Evolutionary conservation across 495 filamentous ascomycete species (phyloP), one percentile per base, ranked within the genome.

Genomic region (Neurospora sublineolata): DNA sequence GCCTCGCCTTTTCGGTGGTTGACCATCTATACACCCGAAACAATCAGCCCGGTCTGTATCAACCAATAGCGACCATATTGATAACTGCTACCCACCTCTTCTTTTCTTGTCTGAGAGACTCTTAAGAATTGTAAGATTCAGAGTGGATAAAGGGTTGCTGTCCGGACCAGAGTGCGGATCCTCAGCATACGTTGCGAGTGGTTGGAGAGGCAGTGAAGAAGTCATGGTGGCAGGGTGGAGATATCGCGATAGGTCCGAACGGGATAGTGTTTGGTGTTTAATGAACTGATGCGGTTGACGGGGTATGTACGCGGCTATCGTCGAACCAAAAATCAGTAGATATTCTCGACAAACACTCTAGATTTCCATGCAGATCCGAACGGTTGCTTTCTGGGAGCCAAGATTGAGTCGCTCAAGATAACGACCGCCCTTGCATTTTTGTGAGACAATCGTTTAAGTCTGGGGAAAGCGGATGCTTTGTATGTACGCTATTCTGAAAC

Each of bases 1-100:
- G 3, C 95, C 95, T 76, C 95, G 87, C 71, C 92, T 88, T 82
- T 99, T 99, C 4, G 92, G 89, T 30, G 91, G 85, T 75, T 95
- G 89, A 18, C 94, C 94, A 86, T 96, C 94, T 90, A 78, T 60
- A 60, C 20, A 38, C 23, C 68, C 68, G 4, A 27, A 30, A 30
- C 41, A 18, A 39, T 37, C 67, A 73, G 77, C 72, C 4, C 11
- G 44, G 44, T 72, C 60, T 33, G 52, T 9, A 69, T 67, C 64
- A 6, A 23, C 46, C 4, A 39, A 60, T 2, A 36, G 68, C 69
- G 27, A 46, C 76, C 76, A 75, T 73, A 68, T 69, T 46, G 75
- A 23, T 27, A n/a, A 18, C 12, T n/a, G 46, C 71, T n/a, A 76
- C 86, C 86, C 85, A 82, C 84, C 82, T 7, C 86, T 89, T 10